These are phyloP conservation scores for Hypoxylon subgilvum DNA, from an alignment of 495 filamentous ascomycete species.

Conservation along the genomic window DNA sequence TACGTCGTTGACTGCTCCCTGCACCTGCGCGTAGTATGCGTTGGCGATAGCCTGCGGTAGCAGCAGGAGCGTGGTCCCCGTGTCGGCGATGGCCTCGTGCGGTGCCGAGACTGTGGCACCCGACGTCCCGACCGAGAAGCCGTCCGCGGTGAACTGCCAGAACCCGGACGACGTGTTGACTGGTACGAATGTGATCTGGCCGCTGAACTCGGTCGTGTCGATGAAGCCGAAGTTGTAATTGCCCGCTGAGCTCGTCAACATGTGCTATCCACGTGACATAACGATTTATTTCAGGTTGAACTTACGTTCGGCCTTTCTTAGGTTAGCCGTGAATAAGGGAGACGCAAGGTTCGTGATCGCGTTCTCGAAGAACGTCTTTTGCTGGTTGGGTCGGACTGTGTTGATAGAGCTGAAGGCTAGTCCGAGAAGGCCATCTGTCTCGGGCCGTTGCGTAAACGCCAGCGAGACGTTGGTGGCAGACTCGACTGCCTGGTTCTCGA, in stretches of 20 bases:
- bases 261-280: not conserved
- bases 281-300: not conserved
- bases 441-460: constrained; percentile 64
- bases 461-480: constrained; percentile 68
- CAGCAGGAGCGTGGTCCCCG: constrained; percentile 76
- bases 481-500: constrained; percentile 73
- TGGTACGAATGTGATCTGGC: constrained; percentile 62
- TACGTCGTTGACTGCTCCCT: constrained; percentile 55
- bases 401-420: constrained; percentile 78
- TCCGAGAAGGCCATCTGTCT: constrained; percentile 76
- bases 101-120: constrained; percentile 13
- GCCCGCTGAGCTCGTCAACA: constrained; percentile 49
- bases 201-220: constrained; percentile 65
- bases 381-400: constrained; percentile 64
- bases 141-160: constrained; percentile 72
- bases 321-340: constrained; percentile 73
- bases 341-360: constrained; percentile 63
- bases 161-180: constrained; percentile 70
- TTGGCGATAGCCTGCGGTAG: constrained; percentile 62
- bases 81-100: constrained; percentile 61
- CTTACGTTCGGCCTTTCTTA: constrained; percentile 66
- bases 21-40: constrained; percentile 71
- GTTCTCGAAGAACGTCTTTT: constrained; percentile 79
- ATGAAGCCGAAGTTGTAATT: constrained; percentile 71
- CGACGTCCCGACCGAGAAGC: constrained; percentile 62